Base-by-base conservation (phyloP, 768 basidiomycete genomes). In the Hypsizygus marmoreus region DNA sequence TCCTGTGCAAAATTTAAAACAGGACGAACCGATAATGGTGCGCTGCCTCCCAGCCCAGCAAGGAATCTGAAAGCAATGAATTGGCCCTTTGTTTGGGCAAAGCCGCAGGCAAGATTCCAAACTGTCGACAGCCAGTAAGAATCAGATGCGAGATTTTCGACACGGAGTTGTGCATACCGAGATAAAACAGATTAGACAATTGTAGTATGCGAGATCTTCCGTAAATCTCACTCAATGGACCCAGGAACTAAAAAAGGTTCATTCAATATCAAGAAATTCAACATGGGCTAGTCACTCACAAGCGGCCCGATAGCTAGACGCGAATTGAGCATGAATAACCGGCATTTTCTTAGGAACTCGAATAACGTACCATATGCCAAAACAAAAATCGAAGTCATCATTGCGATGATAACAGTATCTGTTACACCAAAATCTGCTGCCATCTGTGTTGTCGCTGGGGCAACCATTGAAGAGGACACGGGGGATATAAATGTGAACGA, bases 381-480 rank as follows among this genome's bases (percentile, higher is more conserved):
- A 20, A 74, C 58, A 35, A 73, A 75, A 0, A 75, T 76, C 0
- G 83, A 85, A 0, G 77, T 80, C 20, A 74, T 77, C 65, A 91
- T 75, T 1, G 78, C 79, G 14, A 79, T 64, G 3, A 80, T 42
- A 0, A 69, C 74, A 2, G 54, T 49, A 55, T 59, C 80, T 7
- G 73, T 80, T 20, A 88, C 74, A 1, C 77, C 71, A 49, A 90
- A 82, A 14, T 79, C 62, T 2, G 59, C 46, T 11, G 71, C 81
- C 0, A 91, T 54, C 41, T 80, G 72, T 3, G 52, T 48, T 0
- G 72, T 67, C 0, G 86, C 87, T 0, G 87, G 87, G 0, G 88
- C 82, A 1, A 88, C 68, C 81, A 88, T 88, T 4, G 86, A 79
- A 4, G 88, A 91, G 0, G 86, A 81, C 0, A 89, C 70, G 0